Conservation (phyloP, 106 monocot genomes). For the Agapanthus africanus region DNA sequence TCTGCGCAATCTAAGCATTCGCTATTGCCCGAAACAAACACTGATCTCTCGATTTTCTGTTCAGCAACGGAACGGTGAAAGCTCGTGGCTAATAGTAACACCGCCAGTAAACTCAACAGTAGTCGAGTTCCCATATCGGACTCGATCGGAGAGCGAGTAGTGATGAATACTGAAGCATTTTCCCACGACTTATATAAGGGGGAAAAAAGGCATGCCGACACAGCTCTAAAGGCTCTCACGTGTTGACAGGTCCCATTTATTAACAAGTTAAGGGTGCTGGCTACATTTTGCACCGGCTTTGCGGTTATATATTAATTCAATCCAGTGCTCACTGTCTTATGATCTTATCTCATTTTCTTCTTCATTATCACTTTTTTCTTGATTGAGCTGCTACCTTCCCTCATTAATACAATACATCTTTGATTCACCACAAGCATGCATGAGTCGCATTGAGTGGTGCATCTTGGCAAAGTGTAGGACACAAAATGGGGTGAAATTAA, state of each 20-base stretch:
- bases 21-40: constrained; percentile 8
- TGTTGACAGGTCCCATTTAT: too few species aligned
- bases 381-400: neutral
- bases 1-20: constrained; percentile 22
- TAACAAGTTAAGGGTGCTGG: neutral
- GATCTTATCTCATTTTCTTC: too few species aligned
- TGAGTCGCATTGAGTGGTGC: too few species aligned
- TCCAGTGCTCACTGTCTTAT: neutral
- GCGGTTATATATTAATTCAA: neutral
- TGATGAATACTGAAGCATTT: neutral
- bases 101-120: neutral
- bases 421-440: neutral
- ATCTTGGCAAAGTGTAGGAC: neutral
- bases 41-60: neutral
- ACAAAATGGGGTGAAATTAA: neutral
- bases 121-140: constrained; percentile 11
- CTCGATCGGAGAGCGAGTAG: neutral
- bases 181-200: neutral
- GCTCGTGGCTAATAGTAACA: neutral
- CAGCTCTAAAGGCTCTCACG: neutral
- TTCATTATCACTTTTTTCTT: too few species aligned
- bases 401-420: neutral
- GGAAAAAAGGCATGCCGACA: too few species aligned
- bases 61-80: neutral
- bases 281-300: constrained; percentile 4